Percentiles rank a stretch among this genome's conserved stretches.
Conservation (phyloP, 345 rosid species). For the Syzygium aqueum region DNA sequence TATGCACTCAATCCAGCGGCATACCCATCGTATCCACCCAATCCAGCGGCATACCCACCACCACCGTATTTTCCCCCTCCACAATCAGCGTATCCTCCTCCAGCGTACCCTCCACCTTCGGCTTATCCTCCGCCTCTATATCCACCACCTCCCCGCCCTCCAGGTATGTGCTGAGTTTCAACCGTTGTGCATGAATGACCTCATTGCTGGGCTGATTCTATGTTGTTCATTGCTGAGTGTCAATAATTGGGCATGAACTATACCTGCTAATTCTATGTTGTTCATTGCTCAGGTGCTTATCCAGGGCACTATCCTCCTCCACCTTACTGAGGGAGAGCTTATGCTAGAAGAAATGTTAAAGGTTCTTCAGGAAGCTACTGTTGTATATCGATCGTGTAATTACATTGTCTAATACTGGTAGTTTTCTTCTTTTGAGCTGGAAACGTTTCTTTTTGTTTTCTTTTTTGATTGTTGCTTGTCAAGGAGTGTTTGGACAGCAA, state of each 20-base stretch:
- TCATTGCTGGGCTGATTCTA: neutral
- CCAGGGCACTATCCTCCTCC: conserved; percentile 54
- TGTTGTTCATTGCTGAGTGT: neutral
- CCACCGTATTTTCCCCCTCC: neutral
- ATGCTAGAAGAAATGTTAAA: neutral
- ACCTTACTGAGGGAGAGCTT: conserved; percentile 28
- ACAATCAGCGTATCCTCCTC: conserved; percentile 22
- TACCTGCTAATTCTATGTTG: neutral
- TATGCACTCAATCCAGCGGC: neutral
- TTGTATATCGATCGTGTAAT: neutral
- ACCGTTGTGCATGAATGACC: neutral
- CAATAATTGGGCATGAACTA: too few relatives aligned
- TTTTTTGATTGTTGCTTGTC: neutral
- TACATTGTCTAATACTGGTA: neutral
- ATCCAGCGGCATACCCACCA: conserved; percentile 2
- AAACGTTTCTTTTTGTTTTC: neutral
- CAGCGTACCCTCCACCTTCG: conserved; percentile 9
- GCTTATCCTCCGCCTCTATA: conserved; percentile 33
- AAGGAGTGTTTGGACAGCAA: neutral
- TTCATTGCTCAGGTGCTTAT: conserved; percentile 34
- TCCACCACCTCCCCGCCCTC: conserved; percentile 30
- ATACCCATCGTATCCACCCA: conserved; percentile 12
- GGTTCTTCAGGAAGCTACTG: neutral
- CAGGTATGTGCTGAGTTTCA: conserved; percentile 18
- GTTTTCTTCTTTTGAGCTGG: neutral